Percentiles rank a stretch among this genome's conserved stretches.
These are phyloP conservation scores for Acacia concinna DNA, from an alignment of 331 rosid genomes.

Conservation along the genomic window DNA sequence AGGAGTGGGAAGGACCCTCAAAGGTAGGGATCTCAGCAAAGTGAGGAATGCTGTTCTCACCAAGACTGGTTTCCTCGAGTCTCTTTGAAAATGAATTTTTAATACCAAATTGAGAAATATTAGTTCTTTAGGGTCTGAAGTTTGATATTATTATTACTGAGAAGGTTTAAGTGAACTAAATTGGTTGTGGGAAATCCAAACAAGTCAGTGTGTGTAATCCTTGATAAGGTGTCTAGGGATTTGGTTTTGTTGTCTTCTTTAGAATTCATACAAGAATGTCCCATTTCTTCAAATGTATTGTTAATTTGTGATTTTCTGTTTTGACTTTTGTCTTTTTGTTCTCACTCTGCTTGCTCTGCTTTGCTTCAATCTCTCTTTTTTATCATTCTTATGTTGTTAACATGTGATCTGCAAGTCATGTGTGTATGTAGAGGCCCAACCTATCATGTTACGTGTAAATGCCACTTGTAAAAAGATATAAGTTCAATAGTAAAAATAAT, in stretches of 20 bases:
- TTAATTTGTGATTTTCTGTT: not conserved
- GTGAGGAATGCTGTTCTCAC: conserved; percentile 77
- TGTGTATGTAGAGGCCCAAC: too few species aligned
- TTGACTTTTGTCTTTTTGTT: not conserved
- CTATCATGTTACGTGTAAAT: too few species aligned
- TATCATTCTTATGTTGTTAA: too few species aligned
- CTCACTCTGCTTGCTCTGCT: not conserved
- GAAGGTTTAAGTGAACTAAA: conserved; percentile 7
- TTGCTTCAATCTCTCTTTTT: not conserved
- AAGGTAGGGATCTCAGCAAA: conserved; percentile 92
- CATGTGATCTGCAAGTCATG: too few species aligned
- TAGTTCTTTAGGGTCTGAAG: conserved; percentile 26
- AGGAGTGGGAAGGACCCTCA: conserved; percentile 92
- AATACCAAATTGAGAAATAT: not conserved
- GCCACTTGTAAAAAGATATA: too few species aligned
- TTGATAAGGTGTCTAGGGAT: too few species aligned
- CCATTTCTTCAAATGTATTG: not conserved
- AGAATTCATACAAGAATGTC: not conserved
- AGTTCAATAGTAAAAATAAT: too few species aligned
- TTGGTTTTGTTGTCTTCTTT: too few species aligned
- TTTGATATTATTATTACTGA: conserved; percentile 13
- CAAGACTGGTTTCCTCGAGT: conserved; percentile 88
- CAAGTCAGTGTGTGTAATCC: not conserved
- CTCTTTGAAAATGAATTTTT: conserved; percentile 11
- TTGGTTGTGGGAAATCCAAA: not conserved